Conservation (phyloP, 441 rosid species). For the Manihot esculenta region DNA sequence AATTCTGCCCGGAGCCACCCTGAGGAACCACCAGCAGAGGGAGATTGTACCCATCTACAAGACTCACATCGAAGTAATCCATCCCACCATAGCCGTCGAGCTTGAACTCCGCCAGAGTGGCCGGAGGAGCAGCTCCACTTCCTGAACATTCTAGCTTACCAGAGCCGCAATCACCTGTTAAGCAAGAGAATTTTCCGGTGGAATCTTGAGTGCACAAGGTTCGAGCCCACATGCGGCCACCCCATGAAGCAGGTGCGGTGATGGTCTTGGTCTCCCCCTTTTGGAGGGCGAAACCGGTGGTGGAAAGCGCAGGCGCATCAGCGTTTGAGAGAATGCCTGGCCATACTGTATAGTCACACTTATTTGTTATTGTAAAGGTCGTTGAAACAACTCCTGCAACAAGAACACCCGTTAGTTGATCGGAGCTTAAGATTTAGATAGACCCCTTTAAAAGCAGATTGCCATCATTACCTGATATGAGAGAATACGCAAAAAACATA, state of each 20-base stretch:
- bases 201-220: constrained; percentile 64
- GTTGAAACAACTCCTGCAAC: constrained; percentile 26
- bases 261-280: constrained; percentile 48
- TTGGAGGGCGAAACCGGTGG: constrained; percentile 70
- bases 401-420: neutral
- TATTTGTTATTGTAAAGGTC: constrained; percentile 60
- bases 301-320: constrained; percentile 51
- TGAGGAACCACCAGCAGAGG: constrained; percentile 64
- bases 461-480: constrained; percentile 35
- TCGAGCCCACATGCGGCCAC: constrained; percentile 96
- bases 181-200: constrained; percentile 60
- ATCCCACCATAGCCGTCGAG: constrained; percentile 59
- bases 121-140: constrained; percentile 70
- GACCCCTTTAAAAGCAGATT: neutral
- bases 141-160: constrained; percentile 72
- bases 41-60: constrained; percentile 93
- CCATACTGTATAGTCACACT: constrained; percentile 80
- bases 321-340: constrained; percentile 82
- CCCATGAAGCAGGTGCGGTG: constrained; percentile 69
- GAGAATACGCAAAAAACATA: constrained; percentile 27
- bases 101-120: constrained; percentile 78
- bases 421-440: neutral
- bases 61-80: constrained; percentile 83
- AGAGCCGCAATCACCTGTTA: constrained; percentile 80
- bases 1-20: constrained; percentile 64